A percentile compares a stretch with the other conserved stretches of the same genome.
These are phyloP conservation scores for Acacia pycnantha DNA, from an alignment of 331 rosid species.

Conservation along the genomic window DNA sequence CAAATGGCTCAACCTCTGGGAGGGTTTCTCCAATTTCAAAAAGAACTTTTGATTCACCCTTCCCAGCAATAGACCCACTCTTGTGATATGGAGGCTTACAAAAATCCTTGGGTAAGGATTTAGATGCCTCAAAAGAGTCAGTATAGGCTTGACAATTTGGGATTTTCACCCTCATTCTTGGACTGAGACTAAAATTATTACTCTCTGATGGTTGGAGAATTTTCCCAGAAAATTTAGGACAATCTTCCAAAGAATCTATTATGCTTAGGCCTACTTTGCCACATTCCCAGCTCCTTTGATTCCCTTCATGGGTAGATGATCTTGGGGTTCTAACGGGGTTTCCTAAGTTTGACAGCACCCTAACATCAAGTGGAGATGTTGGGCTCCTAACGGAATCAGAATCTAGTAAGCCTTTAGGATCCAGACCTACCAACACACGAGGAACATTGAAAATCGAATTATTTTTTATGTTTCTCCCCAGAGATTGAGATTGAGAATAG, in stretches of 20 bases:
- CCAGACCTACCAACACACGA: conserved; percentile 70
- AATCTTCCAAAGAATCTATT: conserved; percentile 70
- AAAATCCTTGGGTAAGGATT: conserved; percentile 67
- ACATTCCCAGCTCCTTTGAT: conserved; percentile 68
- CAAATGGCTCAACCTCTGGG: conserved; percentile 44
- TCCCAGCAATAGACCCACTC: conserved; percentile 37
- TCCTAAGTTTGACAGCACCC: conserved; percentile 60
- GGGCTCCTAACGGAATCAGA: conserved; percentile 86
- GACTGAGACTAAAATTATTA: conserved; percentile 60
- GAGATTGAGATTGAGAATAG: conserved; percentile 43
- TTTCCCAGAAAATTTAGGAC: conserved; percentile 52
- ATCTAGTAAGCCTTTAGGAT: conserved; percentile 60
- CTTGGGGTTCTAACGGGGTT: conserved; percentile 47
- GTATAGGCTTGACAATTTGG: conserved; percentile 37
- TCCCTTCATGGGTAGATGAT: conserved; percentile 47
- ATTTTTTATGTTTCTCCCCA: conserved; percentile 50
- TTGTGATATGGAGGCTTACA: conserved; percentile 40
- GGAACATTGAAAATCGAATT: conserved; percentile 65
- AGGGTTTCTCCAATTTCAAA: conserved; percentile 78
- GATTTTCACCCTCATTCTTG: conserved; percentile 53
- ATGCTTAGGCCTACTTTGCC: conserved; percentile 80
- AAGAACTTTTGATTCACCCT: conserved; percentile 57
- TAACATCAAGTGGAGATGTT: conserved; percentile 80
- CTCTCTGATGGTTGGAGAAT: conserved; percentile 57
- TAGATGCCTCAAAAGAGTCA: conserved; percentile 49